Evolutionary conservation across 441 rosid genomes (phyloP).

Genomic region (Populus tomentosa): DNA sequence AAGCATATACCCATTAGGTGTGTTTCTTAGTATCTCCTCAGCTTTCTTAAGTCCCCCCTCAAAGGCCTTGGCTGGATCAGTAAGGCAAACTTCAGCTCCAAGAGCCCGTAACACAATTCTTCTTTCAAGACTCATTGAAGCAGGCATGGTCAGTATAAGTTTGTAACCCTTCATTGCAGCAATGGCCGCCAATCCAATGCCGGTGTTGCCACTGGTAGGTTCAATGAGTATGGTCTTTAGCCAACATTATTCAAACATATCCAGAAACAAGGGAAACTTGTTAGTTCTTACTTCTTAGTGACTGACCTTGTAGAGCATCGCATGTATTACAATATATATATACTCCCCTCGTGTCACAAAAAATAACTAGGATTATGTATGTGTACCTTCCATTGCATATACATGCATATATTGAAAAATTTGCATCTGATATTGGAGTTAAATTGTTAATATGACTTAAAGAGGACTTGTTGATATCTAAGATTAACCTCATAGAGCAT

Average conservation of each 20-base stretch:
- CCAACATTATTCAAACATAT: not conserved
- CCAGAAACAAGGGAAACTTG: not conserved
- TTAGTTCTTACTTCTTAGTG: not conserved
- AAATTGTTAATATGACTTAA: no score
- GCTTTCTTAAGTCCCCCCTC: constrained; percentile 38
- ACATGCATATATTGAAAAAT: no score
- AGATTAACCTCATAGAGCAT: no score
- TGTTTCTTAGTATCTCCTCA: constrained; percentile 47
- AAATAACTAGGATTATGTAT: no score
- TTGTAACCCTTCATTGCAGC: constrained; percentile 72
- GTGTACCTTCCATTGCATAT: no score
- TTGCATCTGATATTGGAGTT: no score
- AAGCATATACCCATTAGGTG: constrained; percentile 49
- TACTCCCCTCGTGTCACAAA: no score
- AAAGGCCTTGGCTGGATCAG: constrained; percentile 41
- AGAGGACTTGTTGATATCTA: no score
- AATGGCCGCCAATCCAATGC: constrained; percentile 63
- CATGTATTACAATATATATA: no score
- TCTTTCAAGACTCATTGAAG: constrained; percentile 47
- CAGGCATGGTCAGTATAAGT: constrained; percentile 49
- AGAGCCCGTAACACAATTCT: constrained; percentile 54
- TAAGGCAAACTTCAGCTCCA: constrained; percentile 62
- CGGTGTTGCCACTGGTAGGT: constrained; percentile 70
- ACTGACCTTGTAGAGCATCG: no score
- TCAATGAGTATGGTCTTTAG: constrained; percentile 54